Conservation (phyloP, 2,329 filamentous ascomycete genomes). For the Aspergillus ruber region DNA sequence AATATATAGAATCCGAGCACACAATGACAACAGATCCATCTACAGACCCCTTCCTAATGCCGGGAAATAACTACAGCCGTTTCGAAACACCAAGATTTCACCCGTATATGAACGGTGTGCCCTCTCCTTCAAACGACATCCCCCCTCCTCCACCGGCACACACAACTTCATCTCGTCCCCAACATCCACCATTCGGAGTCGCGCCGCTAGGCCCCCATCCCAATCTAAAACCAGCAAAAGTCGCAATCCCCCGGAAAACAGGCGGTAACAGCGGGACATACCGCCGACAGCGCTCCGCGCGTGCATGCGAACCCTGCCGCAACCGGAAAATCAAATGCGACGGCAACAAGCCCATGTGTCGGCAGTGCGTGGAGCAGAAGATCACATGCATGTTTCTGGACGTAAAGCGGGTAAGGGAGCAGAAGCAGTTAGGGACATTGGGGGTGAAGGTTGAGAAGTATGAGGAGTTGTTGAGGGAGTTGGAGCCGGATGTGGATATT, state of each 20-base stretch:
- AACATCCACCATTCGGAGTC: background rate
- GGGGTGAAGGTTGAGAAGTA: constrained; percentile 20
- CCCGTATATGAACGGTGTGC: background rate
- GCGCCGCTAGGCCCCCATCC: too few species aligned
- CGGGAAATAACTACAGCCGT: background rate
- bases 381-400: constrained; percentile 25
- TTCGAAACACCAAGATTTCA: background rate
- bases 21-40: too few species aligned
- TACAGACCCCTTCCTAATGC: background rate
- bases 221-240: constrained; percentile 9
- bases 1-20: background rate
- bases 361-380: constrained; percentile 21
- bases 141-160: background rate
- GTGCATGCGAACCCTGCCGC: constrained; percentile 31
- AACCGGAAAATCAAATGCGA: constrained; percentile 32
- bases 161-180: background rate
- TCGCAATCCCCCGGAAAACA: constrained; percentile 24
- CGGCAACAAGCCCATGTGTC: constrained; percentile 21
- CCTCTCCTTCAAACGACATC: background rate
- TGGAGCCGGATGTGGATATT: constrained; percentile 19
- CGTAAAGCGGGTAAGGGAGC: constrained; percentile 30
- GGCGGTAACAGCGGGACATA: constrained; percentile 11
- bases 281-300: constrained; percentile 23
- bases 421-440: constrained; percentile 24
- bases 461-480: constrained; percentile 19